Percentiles rank a stretch among this genome's conserved stretches.
Conservation (phyloP, 2,329 filamentous ascomycete species). For the Nannizziopsis arthrosporioides region DNA sequence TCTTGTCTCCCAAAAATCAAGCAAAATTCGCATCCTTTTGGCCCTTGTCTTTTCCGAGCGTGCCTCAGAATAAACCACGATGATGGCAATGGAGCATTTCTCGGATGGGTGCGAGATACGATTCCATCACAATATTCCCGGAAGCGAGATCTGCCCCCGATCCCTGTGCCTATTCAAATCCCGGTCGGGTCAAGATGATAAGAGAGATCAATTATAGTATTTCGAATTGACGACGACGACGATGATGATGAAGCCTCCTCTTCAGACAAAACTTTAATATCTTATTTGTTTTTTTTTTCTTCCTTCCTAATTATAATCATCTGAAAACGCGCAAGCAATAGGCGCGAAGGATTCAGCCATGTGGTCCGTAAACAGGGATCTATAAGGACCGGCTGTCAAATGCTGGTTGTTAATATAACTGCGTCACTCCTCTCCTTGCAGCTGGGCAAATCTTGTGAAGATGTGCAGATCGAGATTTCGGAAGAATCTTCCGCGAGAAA, state of each 20-base stretch:
- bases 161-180: not conserved
- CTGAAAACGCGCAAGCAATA: constrained; percentile 4
- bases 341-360: constrained; percentile 5
- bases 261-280: not conserved
- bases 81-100: not conserved
- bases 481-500: too few species aligned
- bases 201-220: too few species aligned
- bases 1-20: too few species aligned
- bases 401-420: not conserved
- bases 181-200: not conserved
- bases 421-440: not conserved
- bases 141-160: constrained; percentile 4
- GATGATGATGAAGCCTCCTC: not conserved
- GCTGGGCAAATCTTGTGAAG: too few species aligned
- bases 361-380: not conserved
- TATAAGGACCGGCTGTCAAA: not conserved
- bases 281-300: too few species aligned
- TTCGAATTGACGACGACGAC: not conserved
- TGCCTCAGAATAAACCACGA: not conserved
- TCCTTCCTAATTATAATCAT: not conserved
- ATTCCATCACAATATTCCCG: not conserved
- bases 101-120: not conserved
- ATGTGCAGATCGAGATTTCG: not conserved
- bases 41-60: not conserved
- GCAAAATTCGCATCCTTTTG: not conserved